Evolutionary conservation across 352 stramenopile genomes (phyloP), one percentile per base, ranked within the genome.

Genomic region (Globisporangium spinosum): DNA sequence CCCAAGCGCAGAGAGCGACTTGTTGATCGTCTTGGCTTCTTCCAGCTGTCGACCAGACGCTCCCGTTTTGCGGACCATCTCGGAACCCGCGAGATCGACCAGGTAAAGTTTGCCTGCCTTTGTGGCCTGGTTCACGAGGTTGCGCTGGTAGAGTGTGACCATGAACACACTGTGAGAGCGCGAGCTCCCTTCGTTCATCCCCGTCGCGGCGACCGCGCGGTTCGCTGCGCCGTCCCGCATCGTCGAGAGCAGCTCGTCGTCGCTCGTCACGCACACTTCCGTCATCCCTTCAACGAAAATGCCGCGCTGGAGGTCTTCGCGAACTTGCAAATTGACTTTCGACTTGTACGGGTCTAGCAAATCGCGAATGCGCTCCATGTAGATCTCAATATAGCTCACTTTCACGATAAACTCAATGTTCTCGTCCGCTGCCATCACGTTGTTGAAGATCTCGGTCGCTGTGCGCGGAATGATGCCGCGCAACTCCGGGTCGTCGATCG

Each of bases 11-110:
- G 84, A 96, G 1, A 98, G 82, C 29, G 90, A 98, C 67, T 97
- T 97, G 80, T 98, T 98, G 70, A 98, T 98, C 43, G 89, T 98
- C 78, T 98, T 98, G 27, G 95, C 95, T 67, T 98, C 95, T 71
- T 98, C 94, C 15, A 98, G 82, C 59, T 95, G 87, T 23, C 94
- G 87, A 5, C 95, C 95, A 8, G 87, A 92, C 22, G 92, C 89
- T 0, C 82, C 80, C 2, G 94, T 98, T 82, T 98, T 98, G 34
- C 94, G 87, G 13, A 98, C 91, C 89, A 97, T 98, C 71, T 98
- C 95, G 8, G 89, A 97, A 6, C 95, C 95, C 2, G 95, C 95
- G 62, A 98, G 77, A 78, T 98, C 95, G 17, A 98, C 95, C 2
- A 98, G 70, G 62, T 94, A 96, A 34, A 98, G 73, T 68, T 98